phyloP scores from a whole-genome alignment of 1,284 basidiomycete genomes.

The Marasmius oreades region DNA sequence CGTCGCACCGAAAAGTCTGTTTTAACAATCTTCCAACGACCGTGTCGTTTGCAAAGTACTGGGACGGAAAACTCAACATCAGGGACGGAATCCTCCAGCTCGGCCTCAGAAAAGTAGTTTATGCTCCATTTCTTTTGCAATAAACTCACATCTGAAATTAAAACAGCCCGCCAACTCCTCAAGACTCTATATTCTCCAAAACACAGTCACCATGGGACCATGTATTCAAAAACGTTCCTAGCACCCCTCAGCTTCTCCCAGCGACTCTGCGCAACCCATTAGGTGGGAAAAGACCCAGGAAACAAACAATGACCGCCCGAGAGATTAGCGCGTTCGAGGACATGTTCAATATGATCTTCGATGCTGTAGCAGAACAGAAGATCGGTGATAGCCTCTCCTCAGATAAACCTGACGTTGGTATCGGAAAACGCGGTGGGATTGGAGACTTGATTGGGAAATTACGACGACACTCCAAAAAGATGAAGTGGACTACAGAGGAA shows the following conservation, averaged over 20 bases:
- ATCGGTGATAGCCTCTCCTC: background rate
- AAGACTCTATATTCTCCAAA: slow-evolving; percentile 33
- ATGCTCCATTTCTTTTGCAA: background rate
- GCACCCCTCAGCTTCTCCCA: slow-evolving; percentile 22
- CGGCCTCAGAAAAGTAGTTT: background rate
- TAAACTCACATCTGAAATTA: background rate
- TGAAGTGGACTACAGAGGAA: slow-evolving; percentile 48
- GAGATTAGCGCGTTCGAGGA: slow-evolving; percentile 65
- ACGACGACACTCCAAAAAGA: slow-evolving; percentile 42
- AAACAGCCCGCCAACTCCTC: background rate
- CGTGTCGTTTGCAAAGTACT: background rate
- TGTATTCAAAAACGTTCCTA: slow-evolving; percentile 44
- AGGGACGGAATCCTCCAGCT: no score
- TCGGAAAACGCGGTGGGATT: slow-evolving; percentile 28
- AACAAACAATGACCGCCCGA: slow-evolving; percentile 62
- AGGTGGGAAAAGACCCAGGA: slow-evolving; percentile 28
- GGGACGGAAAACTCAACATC: no score
- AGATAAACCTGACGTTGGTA: slow-evolving; percentile 18
- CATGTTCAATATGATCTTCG: slow-evolving; percentile 72
- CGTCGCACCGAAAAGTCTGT: background rate
- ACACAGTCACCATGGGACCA: slow-evolving; percentile 51
- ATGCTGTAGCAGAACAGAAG: slow-evolving; percentile 39
- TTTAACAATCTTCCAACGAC: background rate
- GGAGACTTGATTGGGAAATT: slow-evolving; percentile 45
- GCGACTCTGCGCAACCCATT: slow-evolving; percentile 21